Conservation (phyloP, 2,329 filamentous ascomycete species). For the Didymella keratinophila region DNA sequence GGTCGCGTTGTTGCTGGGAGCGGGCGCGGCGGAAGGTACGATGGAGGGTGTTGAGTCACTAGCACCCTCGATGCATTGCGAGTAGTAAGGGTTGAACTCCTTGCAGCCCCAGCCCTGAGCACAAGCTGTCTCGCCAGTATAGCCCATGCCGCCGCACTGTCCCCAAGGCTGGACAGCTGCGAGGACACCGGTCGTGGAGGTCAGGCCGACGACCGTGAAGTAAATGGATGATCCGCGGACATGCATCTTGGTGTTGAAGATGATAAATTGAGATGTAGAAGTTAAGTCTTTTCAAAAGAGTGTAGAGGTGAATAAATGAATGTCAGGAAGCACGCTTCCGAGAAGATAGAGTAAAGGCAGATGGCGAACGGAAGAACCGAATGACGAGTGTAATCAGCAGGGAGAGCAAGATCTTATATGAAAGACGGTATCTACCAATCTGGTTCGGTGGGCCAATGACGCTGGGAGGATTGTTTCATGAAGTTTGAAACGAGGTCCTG, state of each 20-base stretch:
- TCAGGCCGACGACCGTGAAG: slow-evolving; percentile 38
- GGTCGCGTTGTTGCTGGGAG: no score
- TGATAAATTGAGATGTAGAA: slow-evolving; percentile 12
- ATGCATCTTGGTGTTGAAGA: slow-evolving; percentile 30
- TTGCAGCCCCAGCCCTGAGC: slow-evolving; percentile 52
- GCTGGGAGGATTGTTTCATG: slow-evolving; percentile 17
- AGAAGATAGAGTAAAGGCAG: slow-evolving; percentile 13
- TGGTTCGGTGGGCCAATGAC: slow-evolving; percentile 17
- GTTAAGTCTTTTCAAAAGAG: slow-evolving; percentile 31
- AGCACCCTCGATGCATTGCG: slow-evolving; percentile 50
- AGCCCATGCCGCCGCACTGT: slow-evolving; percentile 57
- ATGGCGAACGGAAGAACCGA: slow-evolving; percentile 20
- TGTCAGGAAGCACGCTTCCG: slow-evolving; percentile 35
- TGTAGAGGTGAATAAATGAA: slow-evolving; percentile 22
- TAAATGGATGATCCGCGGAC: slow-evolving; percentile 34
- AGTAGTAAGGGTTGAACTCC: slow-evolving; percentile 56
- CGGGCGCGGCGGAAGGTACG: no score
- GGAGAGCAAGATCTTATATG: slow-evolving; percentile 17
- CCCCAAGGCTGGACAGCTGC: slow-evolving; percentile 48
- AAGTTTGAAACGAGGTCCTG: slow-evolving; percentile 35
- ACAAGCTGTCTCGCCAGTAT: slow-evolving; percentile 52
- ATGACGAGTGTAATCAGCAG: slow-evolving; percentile 3
- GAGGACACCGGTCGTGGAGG: slow-evolving; percentile 39
- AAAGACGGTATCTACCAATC: slow-evolving; percentile 9
- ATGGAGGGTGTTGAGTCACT: slow-evolving; percentile 9